Evolutionary conservation across 2,329 filamentous ascomycete genomes (phyloP).

Genomic region (Aureobasidium sp.): DNA sequence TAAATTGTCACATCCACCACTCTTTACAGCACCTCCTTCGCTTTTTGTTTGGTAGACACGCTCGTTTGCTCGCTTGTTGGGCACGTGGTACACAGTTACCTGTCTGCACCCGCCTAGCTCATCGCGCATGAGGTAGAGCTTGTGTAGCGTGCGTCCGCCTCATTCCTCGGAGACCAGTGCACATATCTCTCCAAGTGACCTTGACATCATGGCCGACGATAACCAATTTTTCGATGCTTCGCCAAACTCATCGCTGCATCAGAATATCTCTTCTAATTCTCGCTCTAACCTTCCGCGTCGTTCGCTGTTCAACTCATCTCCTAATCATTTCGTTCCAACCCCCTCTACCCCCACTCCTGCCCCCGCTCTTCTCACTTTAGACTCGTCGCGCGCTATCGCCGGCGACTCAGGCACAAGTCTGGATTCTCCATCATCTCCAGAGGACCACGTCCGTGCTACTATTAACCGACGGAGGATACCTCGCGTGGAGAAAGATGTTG

Average conservation of each 20-base stretch:
- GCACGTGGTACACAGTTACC: slow-evolving; percentile 1
- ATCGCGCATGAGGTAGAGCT: slow-evolving; percentile 11
- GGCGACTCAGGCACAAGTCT: slow-evolving; percentile 8
- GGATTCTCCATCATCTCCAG: slow-evolving; percentile 14
- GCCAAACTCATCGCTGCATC: neutral
- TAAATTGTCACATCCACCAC: neutral
- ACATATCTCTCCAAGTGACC: slow-evolving; percentile 1
- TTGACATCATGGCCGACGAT: slow-evolving; percentile 16
- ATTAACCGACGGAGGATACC: slow-evolving; percentile 30
- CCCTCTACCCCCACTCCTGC: slow-evolving; percentile 13
- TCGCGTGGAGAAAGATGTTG: slow-evolving; percentile 41
- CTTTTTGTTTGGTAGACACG: neutral
- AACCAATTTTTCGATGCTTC: slow-evolving; percentile 1
- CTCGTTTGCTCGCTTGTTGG: neutral
- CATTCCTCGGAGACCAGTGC: slow-evolving; percentile 1
- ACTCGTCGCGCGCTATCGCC: slow-evolving; percentile 5
- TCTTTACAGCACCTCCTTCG: neutral
- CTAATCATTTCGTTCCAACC: slow-evolving; percentile 1
- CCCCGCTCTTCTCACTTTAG: slow-evolving; percentile 8
- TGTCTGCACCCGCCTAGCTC: neutral
- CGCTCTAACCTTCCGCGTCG: slow-evolving; percentile 1
- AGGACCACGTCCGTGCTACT: slow-evolving; percentile 22
- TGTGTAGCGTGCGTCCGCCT: slow-evolving; percentile 13
- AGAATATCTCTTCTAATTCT: neutral
- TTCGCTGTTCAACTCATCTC: slow-evolving; percentile 12